phyloP scores from a whole-genome alignment of 2,329 filamentous ascomycete species.

The Colletotrichum orchidophilum region DNA sequence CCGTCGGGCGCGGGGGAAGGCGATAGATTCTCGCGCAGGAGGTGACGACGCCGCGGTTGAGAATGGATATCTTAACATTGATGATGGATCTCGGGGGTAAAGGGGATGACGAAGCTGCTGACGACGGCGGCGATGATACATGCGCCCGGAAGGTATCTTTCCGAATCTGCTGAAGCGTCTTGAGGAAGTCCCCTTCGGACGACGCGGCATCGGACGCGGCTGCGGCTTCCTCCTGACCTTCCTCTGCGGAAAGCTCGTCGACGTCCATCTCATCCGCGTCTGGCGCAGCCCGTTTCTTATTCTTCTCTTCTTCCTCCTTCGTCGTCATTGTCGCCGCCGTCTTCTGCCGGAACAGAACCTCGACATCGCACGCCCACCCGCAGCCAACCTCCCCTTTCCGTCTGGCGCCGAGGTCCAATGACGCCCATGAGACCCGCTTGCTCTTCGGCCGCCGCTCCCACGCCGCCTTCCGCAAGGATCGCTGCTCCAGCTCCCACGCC shows the following conservation, averaged over 20 bases:
- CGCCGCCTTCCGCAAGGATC: constrained; percentile 63
- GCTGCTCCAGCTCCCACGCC: constrained; percentile 78
- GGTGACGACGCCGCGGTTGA: constrained; percentile 75
- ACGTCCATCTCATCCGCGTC: constrained; percentile 27
- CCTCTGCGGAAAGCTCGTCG: constrained; percentile 29
- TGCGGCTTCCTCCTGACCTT: background rate
- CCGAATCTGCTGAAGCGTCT: constrained; percentile 21
- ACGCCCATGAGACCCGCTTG: constrained; percentile 80
- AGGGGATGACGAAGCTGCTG: constrained; percentile 34
- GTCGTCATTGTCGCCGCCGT: background rate
- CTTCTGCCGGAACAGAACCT: constrained; percentile 65
- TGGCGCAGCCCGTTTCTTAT: background rate
- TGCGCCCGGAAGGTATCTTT: constrained; percentile 44
- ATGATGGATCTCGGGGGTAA: constrained; percentile 55
- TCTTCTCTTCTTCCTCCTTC: background rate
- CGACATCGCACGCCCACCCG: constrained; percentile 87
- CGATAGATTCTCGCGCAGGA: constrained; percentile 86
- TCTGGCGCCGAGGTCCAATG: constrained; percentile 76
- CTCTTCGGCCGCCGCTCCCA: constrained; percentile 86
- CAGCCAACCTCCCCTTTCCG: constrained; percentile 84
- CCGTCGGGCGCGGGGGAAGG: constrained; percentile 63
- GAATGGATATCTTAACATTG: constrained; percentile 73
- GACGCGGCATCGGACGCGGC: constrained; percentile 33
- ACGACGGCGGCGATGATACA: constrained; percentile 35
- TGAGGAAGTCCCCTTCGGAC: constrained; percentile 16